Evolutionary conservation across 129 eudicot genomes (phyloP), one percentile per base, ranked within the genome.

Genomic region (Helianthus annuus): DNA sequence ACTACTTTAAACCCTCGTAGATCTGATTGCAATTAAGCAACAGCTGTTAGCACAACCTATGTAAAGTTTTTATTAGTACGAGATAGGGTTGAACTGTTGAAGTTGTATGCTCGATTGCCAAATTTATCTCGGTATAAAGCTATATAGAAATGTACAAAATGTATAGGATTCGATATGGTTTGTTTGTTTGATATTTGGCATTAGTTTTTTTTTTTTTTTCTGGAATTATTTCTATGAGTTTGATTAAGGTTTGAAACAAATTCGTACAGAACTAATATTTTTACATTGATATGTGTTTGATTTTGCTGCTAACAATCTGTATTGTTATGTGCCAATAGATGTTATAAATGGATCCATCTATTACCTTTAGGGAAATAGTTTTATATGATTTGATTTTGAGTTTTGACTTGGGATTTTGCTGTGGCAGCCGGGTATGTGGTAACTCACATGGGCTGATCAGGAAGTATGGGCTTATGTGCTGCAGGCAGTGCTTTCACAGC

Each of bases 401-500:
- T 15, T 53, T 53, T 16, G 24, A 29, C 11, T n/a, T 45, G 4
- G 60, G 46, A n/a, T 70, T 48, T 3, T 62, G 52, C 16, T 39
- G 64, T 52, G 8, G 39, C 85, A 84, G 89, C 52, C 85, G 83
- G 39, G 85, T 84, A 48, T 81, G 83, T 22, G 89, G 85, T 39
- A 84, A 84, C 79, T 74, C 87, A 6, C 84, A 76, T 71, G 87
- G 79, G 10, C 52, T 83, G 59, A 79, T 83, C 69, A 68, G 85
- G 66, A 84, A 84, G 85, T 84, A 84, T 14, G 88, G 85, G 12
- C 76, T 84, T 42, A 84, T 84, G 85, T 84, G 85, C 71, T 84
- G 89, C 75, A 81, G 89, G 57, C 85, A 84, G 69, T 84, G 89
- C 85, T 84, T 84, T 72, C 88, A 81, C 76, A 79, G 84, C 76